Percentiles rank a stretch among this genome's conserved stretches.
These are phyloP conservation scores for Debaryomyces fabryi DNA, from an alignment of 1,139 yeast species.

Conservation along the genomic window DNA sequence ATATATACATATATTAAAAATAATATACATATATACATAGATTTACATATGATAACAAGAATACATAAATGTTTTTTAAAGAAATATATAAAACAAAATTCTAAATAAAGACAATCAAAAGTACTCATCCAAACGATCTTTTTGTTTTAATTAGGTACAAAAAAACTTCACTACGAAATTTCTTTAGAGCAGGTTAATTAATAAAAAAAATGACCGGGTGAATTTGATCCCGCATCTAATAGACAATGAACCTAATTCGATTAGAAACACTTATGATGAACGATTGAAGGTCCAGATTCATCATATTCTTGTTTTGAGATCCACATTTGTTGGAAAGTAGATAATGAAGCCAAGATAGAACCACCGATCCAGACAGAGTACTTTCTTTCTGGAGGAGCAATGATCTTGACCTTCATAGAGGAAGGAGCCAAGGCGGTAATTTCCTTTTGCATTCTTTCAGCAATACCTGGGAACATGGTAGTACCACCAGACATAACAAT, in stretches of 20 bases:
- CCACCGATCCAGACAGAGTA: constrained; percentile 99
- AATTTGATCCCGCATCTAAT: constrained; percentile 3
- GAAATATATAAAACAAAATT: constrained; percentile 3
- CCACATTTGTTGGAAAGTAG: constrained; percentile 99
- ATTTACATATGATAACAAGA: constrained; percentile 10
- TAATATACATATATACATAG: constrained; percentile 2
- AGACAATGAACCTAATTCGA: constrained; percentile 13
- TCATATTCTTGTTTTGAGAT: constrained; percentile 99
- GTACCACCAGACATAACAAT: constrained; percentile 99
- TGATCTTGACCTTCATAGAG: constrained; percentile 98
- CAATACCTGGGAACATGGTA: constrained; percentile 99
- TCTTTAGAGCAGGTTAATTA: not conserved
- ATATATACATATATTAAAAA: constrained; percentile 1
- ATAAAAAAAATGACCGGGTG: not conserved
- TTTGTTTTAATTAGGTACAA: constrained; percentile 3
- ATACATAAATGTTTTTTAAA: constrained; percentile 9
- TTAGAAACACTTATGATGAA: constrained; percentile 99
- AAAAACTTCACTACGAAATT: not conserved
- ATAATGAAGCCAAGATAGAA: constrained; percentile 96
- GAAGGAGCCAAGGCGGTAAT: constrained; percentile 99
- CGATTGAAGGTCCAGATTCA: constrained; percentile 99
- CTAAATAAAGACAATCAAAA: constrained; percentile 9
- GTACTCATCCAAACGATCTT: constrained; percentile 4
- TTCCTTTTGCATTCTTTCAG: constrained; percentile 99
- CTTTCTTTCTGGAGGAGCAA: constrained; percentile 99